Evolutionary conservation across 2,329 filamentous ascomycete species (phyloP).

Genomic region (Apiospora hydei): DNA sequence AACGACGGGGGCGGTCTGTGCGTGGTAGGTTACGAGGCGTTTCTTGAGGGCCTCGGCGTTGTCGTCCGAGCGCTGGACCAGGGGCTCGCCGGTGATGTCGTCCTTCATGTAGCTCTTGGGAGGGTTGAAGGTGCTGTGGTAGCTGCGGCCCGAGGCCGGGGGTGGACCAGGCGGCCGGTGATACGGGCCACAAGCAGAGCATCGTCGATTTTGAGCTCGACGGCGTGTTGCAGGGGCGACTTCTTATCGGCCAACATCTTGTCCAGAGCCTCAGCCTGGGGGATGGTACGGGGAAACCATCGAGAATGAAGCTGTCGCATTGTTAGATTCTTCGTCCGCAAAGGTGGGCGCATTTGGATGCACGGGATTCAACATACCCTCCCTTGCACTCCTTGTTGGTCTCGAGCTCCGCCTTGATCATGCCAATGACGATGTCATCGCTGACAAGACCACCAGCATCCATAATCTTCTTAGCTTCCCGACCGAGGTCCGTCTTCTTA

Average conservation of each 20-base stretch:
- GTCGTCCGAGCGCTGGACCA: slow-evolving; percentile 96
- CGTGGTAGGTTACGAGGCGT: slow-evolving; percentile 90
- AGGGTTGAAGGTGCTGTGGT: slow-evolving; percentile 99
- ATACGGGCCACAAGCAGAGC: slow-evolving; percentile 92
- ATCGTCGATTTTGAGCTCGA: slow-evolving; percentile 98
- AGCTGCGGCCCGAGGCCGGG: slow-evolving; percentile 93
- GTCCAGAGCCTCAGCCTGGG: slow-evolving; percentile 94
- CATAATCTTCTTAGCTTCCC: slow-evolving; percentile 99
- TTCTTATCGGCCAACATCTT: slow-evolving; percentile 81
- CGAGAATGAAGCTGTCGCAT: slow-evolving; percentile 87
- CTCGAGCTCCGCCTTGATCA: slow-evolving; percentile 98
- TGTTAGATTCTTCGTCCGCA: neutral
- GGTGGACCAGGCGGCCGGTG: slow-evolving; percentile 94
- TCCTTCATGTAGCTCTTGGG: slow-evolving; percentile 94
- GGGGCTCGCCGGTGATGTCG: slow-evolving; percentile 93
- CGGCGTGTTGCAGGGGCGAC: slow-evolving; percentile 89
- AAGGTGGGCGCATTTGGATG: slow-evolving; percentile 18
- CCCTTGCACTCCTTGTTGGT: slow-evolving; percentile 95
- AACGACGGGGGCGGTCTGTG: slow-evolving; percentile 91
- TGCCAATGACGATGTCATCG: slow-evolving; percentile 99
- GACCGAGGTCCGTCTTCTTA: slow-evolving; percentile 92
- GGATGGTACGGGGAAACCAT: slow-evolving; percentile 96
- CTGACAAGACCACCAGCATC: slow-evolving; percentile 96
- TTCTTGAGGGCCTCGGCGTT: slow-evolving; percentile 97
- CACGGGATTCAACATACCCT: slow-evolving; percentile 68